Evolutionary conservation across 768 basidiomycete species (phyloP).

Genomic region (Dacryopinax primogenitus): DNA sequence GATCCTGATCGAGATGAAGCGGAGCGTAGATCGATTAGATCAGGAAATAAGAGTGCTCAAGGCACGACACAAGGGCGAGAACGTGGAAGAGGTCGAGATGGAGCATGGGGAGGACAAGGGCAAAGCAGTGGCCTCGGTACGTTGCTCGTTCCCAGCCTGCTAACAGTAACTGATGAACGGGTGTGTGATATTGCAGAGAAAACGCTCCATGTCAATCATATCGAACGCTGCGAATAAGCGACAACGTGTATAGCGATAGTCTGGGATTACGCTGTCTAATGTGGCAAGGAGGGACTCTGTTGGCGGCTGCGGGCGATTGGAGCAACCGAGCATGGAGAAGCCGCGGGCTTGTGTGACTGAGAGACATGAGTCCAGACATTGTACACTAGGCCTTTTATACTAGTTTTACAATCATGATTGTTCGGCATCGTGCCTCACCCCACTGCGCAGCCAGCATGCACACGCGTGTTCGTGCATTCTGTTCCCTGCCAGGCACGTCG

Average conservation of each 20-base stretch:
- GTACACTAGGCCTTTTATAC: slow-evolving; percentile 7
- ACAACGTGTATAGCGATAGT: not conserved
- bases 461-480: not conserved
- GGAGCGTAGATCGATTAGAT: slow-evolving; percentile 70
- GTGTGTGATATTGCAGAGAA: slow-evolving; percentile 6
- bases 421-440: not conserved
- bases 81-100: not conserved
- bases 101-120: slow-evolving; percentile 2
- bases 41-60: slow-evolving; percentile 67
- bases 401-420: not conserved
- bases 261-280: not conserved
- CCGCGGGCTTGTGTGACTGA: not conserved
- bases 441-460: not conserved
- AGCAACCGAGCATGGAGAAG: not conserved
- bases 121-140: not conserved
- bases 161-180: not conserved
- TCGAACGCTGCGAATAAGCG: slow-evolving; percentile 2
- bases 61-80: slow-evolving; percentile 29
- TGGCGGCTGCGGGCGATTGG: not conserved
- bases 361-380: not conserved
- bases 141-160: not conserved
- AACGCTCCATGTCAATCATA: slow-evolving; percentile 4
- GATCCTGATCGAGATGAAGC: slow-evolving; percentile 77
- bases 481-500: not conserved
- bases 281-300: not conserved